phyloP scores from a whole-genome alignment of 1,284 basidiomycete species.

The Apiotrichum mycotoxinovorans region DNA sequence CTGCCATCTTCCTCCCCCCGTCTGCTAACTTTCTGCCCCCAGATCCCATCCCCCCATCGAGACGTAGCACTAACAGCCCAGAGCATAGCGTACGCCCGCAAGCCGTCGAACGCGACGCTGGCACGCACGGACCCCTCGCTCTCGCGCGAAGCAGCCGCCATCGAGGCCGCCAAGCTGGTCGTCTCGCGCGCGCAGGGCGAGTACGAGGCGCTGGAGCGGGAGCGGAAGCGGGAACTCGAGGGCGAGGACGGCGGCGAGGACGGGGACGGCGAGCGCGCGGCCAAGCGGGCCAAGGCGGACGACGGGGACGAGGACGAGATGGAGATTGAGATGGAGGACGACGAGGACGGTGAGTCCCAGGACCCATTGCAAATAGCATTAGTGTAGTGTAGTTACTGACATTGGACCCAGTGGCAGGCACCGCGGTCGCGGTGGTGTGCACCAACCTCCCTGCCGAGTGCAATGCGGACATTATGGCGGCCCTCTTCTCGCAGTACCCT shows the following conservation, averaged over 20 bases:
- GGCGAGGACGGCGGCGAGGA: slow-evolving; percentile 56
- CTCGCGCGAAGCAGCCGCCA: slow-evolving; percentile 57
- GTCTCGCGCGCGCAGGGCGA: slow-evolving; percentile 51
- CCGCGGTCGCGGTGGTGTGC: slow-evolving; percentile 24
- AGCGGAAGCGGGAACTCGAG: slow-evolving; percentile 58
- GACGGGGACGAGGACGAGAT: slow-evolving; percentile 42
- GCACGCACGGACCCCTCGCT: slow-evolving; percentile 55
- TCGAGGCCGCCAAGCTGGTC: slow-evolving; percentile 46
- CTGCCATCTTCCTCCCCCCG: too few relatives aligned
- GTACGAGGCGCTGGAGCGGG: slow-evolving; percentile 60
- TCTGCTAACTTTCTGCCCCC: too few relatives aligned
- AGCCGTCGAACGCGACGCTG: slow-evolving; percentile 75
- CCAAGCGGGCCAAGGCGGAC: slow-evolving; percentile 33
- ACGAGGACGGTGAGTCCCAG: slow-evolving; percentile 34
- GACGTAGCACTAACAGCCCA: not conserved
- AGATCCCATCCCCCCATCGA: too few relatives aligned
- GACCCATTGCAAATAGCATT: not conserved
- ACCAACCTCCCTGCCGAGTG: slow-evolving; percentile 44
- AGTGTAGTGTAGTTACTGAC: not conserved
- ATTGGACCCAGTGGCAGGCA: not conserved
- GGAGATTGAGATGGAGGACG: slow-evolving; percentile 50
- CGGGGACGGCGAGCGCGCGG: slow-evolving; percentile 24
- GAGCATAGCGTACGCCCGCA: slow-evolving; percentile 75
- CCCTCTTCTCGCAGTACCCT: slow-evolving; percentile 35
- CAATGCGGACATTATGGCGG: slow-evolving; percentile 34